Conservation (phyloP, 306 rosid species). For the Cicer cuneatum region DNA sequence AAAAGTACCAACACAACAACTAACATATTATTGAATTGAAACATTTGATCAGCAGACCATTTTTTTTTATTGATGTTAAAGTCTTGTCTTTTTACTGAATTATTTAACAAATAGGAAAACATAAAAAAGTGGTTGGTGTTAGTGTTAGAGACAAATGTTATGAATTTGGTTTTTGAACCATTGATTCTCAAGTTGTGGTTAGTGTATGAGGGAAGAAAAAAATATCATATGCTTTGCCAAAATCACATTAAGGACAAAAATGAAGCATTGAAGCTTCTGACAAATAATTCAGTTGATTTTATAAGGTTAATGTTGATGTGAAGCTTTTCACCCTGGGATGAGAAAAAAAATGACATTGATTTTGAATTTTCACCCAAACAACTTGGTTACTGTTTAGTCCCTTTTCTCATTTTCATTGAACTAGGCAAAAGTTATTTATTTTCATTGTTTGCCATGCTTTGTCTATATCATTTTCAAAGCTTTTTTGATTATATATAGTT, state of each 20-base stretch:
- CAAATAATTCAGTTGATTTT: conserved; percentile 32
- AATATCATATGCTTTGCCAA: conserved; percentile 18
- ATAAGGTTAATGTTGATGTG: conserved; percentile 48
- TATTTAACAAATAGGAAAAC: too few species aligned
- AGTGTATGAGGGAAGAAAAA: not conserved
- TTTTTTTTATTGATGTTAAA: not conserved
- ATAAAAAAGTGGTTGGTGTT: conserved; percentile 13
- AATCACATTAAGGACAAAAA: conserved; percentile 10
- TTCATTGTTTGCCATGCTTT: conserved; percentile 45
- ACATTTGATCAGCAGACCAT: not conserved
- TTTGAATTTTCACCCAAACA: conserved; percentile 44
- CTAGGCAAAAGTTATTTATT: conserved; percentile 43
- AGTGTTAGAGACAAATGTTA: not conserved
- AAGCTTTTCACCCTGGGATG: conserved; percentile 57
- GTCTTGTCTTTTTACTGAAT: too few species aligned
- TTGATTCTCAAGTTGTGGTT: conserved; percentile 21
- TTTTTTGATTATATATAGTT: not conserved
- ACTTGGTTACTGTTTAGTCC: conserved; percentile 21
- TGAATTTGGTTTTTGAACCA: conserved; percentile 17
- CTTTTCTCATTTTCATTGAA: conserved; percentile 44
- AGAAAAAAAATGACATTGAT: conserved; percentile 13
- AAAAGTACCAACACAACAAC: too few species aligned
- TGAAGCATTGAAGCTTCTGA: conserved; percentile 2
- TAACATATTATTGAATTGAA: too few species aligned
- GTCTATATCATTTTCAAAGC: conserved; percentile 24